phyloP scores from a whole-genome alignment of 2,329 filamentous ascomycete species.

The Pseudocercospora crystallina region DNA sequence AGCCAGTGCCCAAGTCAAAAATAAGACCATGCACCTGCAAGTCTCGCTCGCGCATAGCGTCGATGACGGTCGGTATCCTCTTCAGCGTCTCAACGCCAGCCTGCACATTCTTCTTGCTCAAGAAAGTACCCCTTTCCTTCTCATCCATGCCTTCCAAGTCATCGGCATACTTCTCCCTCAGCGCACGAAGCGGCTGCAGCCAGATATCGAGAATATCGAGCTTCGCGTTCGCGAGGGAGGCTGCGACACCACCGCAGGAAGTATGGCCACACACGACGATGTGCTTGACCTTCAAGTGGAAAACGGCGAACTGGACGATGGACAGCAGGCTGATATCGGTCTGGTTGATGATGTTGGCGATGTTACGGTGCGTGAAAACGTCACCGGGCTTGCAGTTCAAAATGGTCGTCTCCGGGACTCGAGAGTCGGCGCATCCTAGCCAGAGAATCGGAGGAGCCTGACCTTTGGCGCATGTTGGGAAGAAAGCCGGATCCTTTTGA shows the following conservation, averaged over 20 bases:
- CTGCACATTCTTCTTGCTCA: slow-evolving; percentile 77
- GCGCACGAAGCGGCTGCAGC: slow-evolving; percentile 57
- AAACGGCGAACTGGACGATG: slow-evolving; percentile 78
- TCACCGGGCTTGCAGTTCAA: slow-evolving; percentile 77
- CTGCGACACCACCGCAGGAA: slow-evolving; percentile 59
- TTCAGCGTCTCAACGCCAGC: slow-evolving; percentile 66
- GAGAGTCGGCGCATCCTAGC: slow-evolving; percentile 85
- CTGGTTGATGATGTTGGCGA: slow-evolving; percentile 76
- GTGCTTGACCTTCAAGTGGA: slow-evolving; percentile 65
- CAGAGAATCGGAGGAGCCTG: slow-evolving; percentile 71
- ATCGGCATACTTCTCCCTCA: slow-evolving; percentile 55
- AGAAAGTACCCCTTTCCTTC: slow-evolving; percentile 55
- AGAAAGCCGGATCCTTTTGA: slow-evolving; percentile 68
- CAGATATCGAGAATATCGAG: slow-evolving; percentile 62
- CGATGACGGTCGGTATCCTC: slow-evolving; percentile 67
- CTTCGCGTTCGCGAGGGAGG: slow-evolving; percentile 56
- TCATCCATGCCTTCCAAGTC: slow-evolving; percentile 49
- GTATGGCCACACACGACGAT: slow-evolving; percentile 64
- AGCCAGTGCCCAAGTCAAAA: slow-evolving; percentile 64
- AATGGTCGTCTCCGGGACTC: slow-evolving; percentile 79
- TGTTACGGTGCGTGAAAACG: slow-evolving; percentile 87
- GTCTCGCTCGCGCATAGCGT: slow-evolving; percentile 68
- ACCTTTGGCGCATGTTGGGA: slow-evolving; percentile 64
- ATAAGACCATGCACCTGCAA: slow-evolving; percentile 75
- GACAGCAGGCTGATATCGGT: slow-evolving; percentile 73